These are phyloP conservation scores for Periconia digitata DNA, from an alignment of 2,329 filamentous ascomycete genomes.

Conservation along the genomic window DNA sequence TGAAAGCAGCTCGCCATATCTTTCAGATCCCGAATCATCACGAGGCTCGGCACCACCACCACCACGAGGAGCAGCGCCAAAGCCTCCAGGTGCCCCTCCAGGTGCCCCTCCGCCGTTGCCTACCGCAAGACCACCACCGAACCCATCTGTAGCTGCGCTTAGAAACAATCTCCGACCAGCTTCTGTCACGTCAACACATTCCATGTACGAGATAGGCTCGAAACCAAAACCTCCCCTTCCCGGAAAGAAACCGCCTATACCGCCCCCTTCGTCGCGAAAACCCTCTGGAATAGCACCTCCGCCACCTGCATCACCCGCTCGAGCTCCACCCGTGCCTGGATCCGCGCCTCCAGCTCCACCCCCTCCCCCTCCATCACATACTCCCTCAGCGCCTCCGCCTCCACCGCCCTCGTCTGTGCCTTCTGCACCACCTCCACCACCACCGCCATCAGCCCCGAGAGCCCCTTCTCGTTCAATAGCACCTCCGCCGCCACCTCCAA, in stretches of 20 bases:
- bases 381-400: slow-evolving; percentile 46
- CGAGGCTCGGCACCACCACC: slow-evolving; percentile 56
- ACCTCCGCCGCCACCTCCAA: slow-evolving; percentile 49
- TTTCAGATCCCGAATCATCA: slow-evolving; percentile 74
- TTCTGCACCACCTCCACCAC: slow-evolving; percentile 40
- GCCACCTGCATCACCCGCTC: slow-evolving; percentile 48
- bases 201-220: slow-evolving; percentile 54
- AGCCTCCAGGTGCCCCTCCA: slow-evolving; percentile 48
- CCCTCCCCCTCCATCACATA: slow-evolving; percentile 37
- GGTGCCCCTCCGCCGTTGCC: slow-evolving; percentile 54
- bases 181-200: slow-evolving; percentile 61
- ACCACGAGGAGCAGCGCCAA: slow-evolving; percentile 54
- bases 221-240: slow-evolving; percentile 73
- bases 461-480: slow-evolving; percentile 22
- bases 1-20: slow-evolving; percentile 69
- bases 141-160: slow-evolving; percentile 58
- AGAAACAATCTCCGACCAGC: slow-evolving; percentile 55
- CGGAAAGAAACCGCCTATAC: slow-evolving; percentile 70
- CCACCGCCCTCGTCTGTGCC: slow-evolving; percentile 45
- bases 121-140: slow-evolving; percentile 60
- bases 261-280: slow-evolving; percentile 59
- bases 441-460: slow-evolving; percentile 32
- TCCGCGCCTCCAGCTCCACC: slow-evolving; percentile 41
- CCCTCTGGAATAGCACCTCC: slow-evolving; percentile 52
- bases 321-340: slow-evolving; percentile 41